Conservation (phyloP, 78 protist species). For the Guillardia theta region DNA sequence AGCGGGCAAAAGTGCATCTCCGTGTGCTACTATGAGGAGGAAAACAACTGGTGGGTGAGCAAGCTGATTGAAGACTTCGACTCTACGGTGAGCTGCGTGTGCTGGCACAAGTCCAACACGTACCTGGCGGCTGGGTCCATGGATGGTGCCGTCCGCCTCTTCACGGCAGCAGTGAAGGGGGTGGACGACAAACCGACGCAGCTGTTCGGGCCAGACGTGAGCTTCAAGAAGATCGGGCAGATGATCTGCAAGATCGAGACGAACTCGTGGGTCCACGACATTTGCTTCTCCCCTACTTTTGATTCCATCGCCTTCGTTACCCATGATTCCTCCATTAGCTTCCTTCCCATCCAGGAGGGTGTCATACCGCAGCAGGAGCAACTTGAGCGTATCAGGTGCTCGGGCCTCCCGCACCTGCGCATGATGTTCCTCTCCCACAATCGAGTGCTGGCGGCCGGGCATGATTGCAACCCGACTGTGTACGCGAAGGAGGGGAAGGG, state of each 20-base stretch:
- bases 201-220: background rate
- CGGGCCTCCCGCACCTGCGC: background rate
- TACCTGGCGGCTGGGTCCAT: constrained; percentile 79
- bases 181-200: constrained; percentile 58
- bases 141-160: constrained; percentile 76
- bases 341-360: background rate
- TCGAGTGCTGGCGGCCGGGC: background rate
- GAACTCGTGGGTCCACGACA: constrained; percentile 29
- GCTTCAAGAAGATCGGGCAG: background rate
- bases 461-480: background rate
- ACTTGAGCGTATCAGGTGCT: background rate
- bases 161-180: constrained; percentile 75
- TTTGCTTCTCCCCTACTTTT: background rate
- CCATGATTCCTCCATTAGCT: background rate
- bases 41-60: constrained; percentile 93
- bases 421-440: background rate
- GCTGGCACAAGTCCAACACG: constrained; percentile 86
- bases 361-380: background rate
- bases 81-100: constrained; percentile 78
- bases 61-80: constrained; percentile 65
- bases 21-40: constrained; percentile 88
- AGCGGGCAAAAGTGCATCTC: constrained; percentile 81
- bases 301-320: background rate
- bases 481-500: background rate
- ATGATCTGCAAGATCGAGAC: background rate